Evolutionary conservation across 805 yeast species (phyloP), one percentile per base, ranked within the genome.

Genomic region (Gaillardinia entomophila): DNA sequence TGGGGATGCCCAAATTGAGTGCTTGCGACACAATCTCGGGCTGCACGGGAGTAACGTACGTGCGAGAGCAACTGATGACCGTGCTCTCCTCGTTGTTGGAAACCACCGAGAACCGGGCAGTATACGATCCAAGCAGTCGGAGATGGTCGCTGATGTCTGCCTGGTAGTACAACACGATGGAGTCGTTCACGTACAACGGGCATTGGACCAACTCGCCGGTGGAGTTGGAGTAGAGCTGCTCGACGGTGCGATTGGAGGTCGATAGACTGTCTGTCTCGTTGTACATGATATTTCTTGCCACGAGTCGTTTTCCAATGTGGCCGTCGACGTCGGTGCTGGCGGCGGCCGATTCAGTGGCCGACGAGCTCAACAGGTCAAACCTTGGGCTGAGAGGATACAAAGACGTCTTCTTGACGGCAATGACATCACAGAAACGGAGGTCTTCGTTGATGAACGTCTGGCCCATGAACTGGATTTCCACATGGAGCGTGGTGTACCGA

Each of bases 1-100:
- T 52, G 1, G 61, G 45, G 4, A 74, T 55, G 5, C 70, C 68
- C 4, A 50, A 45, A 16, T 66, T 49, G 4, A 74, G 52, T n/a
- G 61, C 42, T 6, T 40, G 32, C 4, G 62, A 52, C 12, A 73
- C 53, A 6, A 52, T 20, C 3, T 40, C 34, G 2, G 55, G 46
- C 30, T 55, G 51, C 1, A 56, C 63, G 0, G 82, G 79, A 1
- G 82, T 73, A 5, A 73, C 66, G 40, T 64, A 63, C 4, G 71
- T 52, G 12, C 52, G 44, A 14, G 67, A 52, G 39, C 85, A 80
- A 2, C 75, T 77, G 8, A 78, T 45, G 3, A 62, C 37, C 2
- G 46, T 33, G 13, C 66, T 60, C 6, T 47, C 38, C 2, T 45
- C 49, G 32, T 60, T 62, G 30, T 72, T 66, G 15, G 62, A 52